Evolutionary conservation across 2,329 filamentous ascomycete species (phyloP), one percentile per base, ranked within the genome.

Genomic region (Verruconis gallopava): DNA sequence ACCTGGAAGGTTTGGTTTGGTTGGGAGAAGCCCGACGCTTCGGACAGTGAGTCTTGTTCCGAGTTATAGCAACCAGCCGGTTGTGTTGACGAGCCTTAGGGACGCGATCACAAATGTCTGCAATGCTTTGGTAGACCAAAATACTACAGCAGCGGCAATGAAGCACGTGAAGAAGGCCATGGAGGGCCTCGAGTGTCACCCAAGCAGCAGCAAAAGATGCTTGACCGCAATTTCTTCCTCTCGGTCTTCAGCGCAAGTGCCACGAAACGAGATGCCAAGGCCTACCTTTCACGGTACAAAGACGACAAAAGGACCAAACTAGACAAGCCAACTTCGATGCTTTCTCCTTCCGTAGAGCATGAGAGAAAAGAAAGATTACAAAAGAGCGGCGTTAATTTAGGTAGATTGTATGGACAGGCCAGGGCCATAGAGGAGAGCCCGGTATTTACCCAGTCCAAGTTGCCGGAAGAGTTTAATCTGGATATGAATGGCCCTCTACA

Each of bases 251-350:
- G 84, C 53, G 85, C 88, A 14, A 85, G 86, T 9, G 83, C 88
- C 4, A 95, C 89, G 0, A 93, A 88, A 61, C 78, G 91, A 52
- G 91, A 98, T 64, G 86, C 88, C 37, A 88, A 83, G 60, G 79
- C 84, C 28, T 98, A 95, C 56, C 71, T 98, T 13, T 81, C 91
- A 51, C 88, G 85, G 47, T 93, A 95, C 58, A 79, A 76, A 37
- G 37, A 45, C 18, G 21, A 17, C 19, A 44, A 13, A 4, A 13
- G 15, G 5, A 34, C 12, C 9, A 38, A 35, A 19, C 9, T 4
- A 11, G 21, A 11, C 22, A 46, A 14, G 17, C 47, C 1, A 49
- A n/a, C 9, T 9, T n/a, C 6, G 25, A 30, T 30, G 9, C n/a
- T 30, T 9, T n/a, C n/a, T n/a, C 51, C 30, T 20, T 38, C 19